These are phyloP conservation scores for Saccharomyces pastorianus DNA, from an alignment of 1,139 yeast genomes.

Conservation along the genomic window DNA sequence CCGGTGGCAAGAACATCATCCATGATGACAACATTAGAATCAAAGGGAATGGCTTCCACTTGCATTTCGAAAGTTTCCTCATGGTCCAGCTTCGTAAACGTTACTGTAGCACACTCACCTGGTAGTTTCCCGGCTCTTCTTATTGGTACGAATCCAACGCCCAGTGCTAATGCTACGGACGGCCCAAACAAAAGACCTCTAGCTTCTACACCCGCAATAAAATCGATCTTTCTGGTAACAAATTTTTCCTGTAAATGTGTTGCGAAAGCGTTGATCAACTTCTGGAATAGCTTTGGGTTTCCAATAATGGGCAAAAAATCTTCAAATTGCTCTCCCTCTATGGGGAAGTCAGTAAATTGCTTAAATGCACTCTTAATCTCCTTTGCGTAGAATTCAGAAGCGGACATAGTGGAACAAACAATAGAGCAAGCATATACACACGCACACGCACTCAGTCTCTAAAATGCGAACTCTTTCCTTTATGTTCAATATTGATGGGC, in stretches of 20 bases:
- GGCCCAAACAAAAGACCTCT: constrained; percentile 94
- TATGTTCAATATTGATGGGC: neutral
- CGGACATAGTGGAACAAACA: neutral
- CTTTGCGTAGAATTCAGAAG: constrained; percentile 37
- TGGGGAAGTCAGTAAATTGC: constrained; percentile 84
- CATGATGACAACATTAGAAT: constrained; percentile 69
- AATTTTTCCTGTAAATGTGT: constrained; percentile 51
- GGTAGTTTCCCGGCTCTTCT: constrained; percentile 91
- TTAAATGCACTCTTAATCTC: constrained; percentile 54
- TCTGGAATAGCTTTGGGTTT: constrained; percentile 66
- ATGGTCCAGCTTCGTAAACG: constrained; percentile 55
- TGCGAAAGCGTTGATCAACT: constrained; percentile 67
- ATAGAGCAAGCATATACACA: neutral
- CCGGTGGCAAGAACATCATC: constrained; percentile 96
- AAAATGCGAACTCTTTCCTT: neutral
- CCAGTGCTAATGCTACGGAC: constrained; percentile 72
- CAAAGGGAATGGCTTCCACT: constrained; percentile 63
- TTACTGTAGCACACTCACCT: constrained; percentile 40
- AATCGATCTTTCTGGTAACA: constrained; percentile 56
- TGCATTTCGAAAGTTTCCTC: constrained; percentile 79
- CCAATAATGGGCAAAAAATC: constrained; percentile 88
- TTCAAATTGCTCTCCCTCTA: constrained; percentile 79
- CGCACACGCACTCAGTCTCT: neutral
- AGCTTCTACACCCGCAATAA: constrained; percentile 83
- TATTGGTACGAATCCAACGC: constrained; percentile 83